Evolutionary conservation across 176 grass and related monocot genomes (phyloP), one percentile per base, ranked within the genome.

Genomic region (Carex cristatella): DNA sequence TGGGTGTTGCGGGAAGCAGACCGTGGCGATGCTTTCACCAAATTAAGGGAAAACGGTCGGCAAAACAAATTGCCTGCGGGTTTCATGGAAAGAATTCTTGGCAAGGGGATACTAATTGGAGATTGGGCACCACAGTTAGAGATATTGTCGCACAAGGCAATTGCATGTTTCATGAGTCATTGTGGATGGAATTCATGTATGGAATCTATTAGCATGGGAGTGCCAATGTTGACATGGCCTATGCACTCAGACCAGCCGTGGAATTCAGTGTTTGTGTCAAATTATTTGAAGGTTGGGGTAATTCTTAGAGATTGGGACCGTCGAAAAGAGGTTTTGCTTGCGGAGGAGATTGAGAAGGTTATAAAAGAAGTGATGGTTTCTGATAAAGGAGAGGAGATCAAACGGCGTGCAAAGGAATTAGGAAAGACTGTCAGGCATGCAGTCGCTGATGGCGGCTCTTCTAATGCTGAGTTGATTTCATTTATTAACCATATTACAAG

Each of bases 71-170:
- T 88, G 58, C 30, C 85, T 1, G 2, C 54, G 9, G 81, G 73
- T 67, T 85, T 87, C 80, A 64, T 28, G 0, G 15, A 63, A 6
- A 14, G 86, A 23, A 60, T 65, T 13, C 32, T 77, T 13, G 90
- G 85, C 4, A 56, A 30, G 15, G 90, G 94, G 1, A 57, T 87
- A 69, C 83, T 97, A 86, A 74, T 90, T 66, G 85, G 90, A 61
- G 87, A 49, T 18, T 97, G 94, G 94, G 92, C 92, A n/a, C 94
- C 94, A 30, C 94, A 94, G 88, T 77, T 91, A 79, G 92, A 94
- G 79, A 91, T 97, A 32, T 64, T 94, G 15, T 75, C 88, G 13
- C 92, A 91, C 77, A 54, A 57, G 61, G 48, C 92, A 51, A 92
- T 82, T 38, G 92, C 81, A 0, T 86, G 76, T 59, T 94, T 97